These are phyloP conservation scores for Suhomyces coccinellae DNA, from an alignment of 1,139 yeast genomes.

Conservation along the genomic window DNA sequence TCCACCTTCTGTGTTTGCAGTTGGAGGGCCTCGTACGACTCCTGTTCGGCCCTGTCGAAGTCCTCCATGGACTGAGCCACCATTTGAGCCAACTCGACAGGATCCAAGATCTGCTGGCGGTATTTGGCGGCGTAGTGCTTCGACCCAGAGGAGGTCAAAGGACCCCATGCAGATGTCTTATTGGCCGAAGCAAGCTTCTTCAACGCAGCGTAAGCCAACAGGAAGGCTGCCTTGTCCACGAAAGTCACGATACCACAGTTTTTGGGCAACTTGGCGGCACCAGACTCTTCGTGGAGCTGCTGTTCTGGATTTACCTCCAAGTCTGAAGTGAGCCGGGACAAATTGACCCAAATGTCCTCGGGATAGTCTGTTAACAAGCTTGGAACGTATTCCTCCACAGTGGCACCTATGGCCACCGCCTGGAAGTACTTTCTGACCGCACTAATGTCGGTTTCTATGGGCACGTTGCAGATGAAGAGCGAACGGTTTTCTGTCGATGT, in stretches of 20 bases:
- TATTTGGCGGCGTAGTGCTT: constrained; percentile 30
- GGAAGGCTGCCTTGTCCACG: constrained; percentile 72
- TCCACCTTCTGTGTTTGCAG: constrained; percentile 65
- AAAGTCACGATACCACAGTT: constrained; percentile 74
- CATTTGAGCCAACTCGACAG: constrained; percentile 44
- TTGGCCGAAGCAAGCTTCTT: constrained; percentile 42
- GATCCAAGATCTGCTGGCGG: constrained; percentile 42
- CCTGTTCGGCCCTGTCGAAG: constrained; percentile 73
- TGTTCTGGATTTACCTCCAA: constrained; percentile 39
- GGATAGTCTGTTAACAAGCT: constrained; percentile 41
- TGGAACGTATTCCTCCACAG: constrained; percentile 50
- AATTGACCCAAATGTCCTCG: constrained; percentile 58
- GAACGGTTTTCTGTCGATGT: constrained; percentile 38
- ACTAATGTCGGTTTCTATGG: constrained; percentile 56
- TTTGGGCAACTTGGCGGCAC: constrained; percentile 56
- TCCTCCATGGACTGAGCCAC: constrained; percentile 63
- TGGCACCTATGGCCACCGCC: constrained; percentile 58
- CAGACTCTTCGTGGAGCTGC: constrained; percentile 14
- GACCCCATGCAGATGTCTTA: constrained; percentile 29
- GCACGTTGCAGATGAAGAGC: constrained; percentile 76
- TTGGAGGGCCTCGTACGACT: constrained; percentile 59
- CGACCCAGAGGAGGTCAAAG: constrained; percentile 23
- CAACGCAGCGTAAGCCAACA: constrained; percentile 62
- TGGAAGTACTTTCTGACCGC: constrained; percentile 60
- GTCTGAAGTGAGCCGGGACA: constrained; percentile 61